Evolutionary conservation across 2,329 filamentous ascomycete genomes (phyloP).

Genomic region (Stromatinia cepivora): DNA sequence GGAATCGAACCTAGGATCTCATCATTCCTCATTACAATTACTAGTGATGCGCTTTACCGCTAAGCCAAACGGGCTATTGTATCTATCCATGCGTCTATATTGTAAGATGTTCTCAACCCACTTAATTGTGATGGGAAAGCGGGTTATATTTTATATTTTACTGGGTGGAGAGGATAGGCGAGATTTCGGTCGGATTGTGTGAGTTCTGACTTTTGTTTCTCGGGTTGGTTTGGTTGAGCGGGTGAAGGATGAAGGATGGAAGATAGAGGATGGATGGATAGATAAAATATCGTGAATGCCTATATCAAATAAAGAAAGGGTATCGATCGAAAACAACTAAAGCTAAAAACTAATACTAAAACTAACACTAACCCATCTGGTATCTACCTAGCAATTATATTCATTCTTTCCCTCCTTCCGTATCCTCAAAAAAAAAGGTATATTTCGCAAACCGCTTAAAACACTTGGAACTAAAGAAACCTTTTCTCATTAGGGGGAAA

Average conservation of each 20-base stretch:
- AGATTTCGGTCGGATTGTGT: no score
- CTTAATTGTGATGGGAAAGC: no score
- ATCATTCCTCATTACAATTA: neutral
- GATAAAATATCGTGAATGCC: neutral
- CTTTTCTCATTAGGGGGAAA: neutral
- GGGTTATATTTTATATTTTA: neutral
- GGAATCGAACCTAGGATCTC: constrained; percentile 15
- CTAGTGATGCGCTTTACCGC: neutral
- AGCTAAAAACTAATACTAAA: neutral
- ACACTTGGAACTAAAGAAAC: neutral
- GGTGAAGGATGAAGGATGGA: no score
- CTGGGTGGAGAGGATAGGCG: no score
- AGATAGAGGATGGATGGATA: no score
- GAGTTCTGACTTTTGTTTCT: no score
- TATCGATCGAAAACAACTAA: neutral
- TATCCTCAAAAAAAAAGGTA: neutral
- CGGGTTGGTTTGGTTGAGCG: no score
- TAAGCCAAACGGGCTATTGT: neutral
- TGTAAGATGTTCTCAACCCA: no score
- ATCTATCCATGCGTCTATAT: neutral
- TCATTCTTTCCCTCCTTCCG: neutral
- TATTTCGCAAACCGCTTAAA: neutral
- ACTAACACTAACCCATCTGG: neutral
- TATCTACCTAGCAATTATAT: neutral
- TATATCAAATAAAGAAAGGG: neutral